phyloP scores from a whole-genome alignment of 805 yeast genomes.

The Yueomyces sp. region DNA sequence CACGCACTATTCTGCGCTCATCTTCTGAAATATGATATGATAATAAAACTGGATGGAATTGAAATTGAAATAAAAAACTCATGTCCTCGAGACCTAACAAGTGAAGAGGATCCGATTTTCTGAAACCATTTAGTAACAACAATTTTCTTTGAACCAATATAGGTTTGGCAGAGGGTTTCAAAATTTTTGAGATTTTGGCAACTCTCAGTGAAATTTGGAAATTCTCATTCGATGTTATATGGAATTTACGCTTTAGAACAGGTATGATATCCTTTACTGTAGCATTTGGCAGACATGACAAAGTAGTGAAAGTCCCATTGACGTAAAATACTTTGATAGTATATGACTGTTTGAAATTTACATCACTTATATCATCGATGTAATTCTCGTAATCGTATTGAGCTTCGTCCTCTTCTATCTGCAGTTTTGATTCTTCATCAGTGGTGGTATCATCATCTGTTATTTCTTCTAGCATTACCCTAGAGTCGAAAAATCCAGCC shows the following conservation, averaged over 20 bases:
- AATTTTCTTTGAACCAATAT: slow-evolving; percentile 63
- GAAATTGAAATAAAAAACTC: slow-evolving; percentile 69
- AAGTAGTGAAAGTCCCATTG: slow-evolving; percentile 68
- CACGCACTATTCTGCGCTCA: slow-evolving; percentile 43
- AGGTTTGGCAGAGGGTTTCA: slow-evolving; percentile 64
- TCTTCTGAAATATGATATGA: slow-evolving; percentile 53
- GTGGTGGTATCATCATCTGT: not conserved
- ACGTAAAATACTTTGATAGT: slow-evolving; percentile 67
- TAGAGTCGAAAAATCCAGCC: not conserved
- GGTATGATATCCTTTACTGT: slow-evolving; percentile 63
- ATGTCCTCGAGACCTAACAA: slow-evolving; percentile 76
- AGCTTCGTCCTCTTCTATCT: slow-evolving; percentile 24
- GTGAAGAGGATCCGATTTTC: slow-evolving; percentile 59
- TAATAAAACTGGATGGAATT: slow-evolving; percentile 48
- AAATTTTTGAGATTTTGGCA: slow-evolving; percentile 62
- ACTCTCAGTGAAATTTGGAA: slow-evolving; percentile 63
- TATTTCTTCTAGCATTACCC: not conserved
- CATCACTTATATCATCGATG: slow-evolving; percentile 23
- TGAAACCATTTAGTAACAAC: slow-evolving; percentile 63
- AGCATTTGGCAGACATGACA: slow-evolving; percentile 66
- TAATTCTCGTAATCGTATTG: slow-evolving; percentile 26
- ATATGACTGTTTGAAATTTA: slow-evolving; percentile 21
- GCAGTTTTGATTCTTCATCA: slow-evolving; percentile 2
- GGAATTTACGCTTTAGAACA: slow-evolving; percentile 64
- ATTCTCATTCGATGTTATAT: slow-evolving; percentile 53